A percentile compares a stretch with the other conserved stretches of the same genome.
phyloP scores from a whole-genome alignment of 2,329 filamentous ascomycete genomes.

The Xylaria sp. region DNA sequence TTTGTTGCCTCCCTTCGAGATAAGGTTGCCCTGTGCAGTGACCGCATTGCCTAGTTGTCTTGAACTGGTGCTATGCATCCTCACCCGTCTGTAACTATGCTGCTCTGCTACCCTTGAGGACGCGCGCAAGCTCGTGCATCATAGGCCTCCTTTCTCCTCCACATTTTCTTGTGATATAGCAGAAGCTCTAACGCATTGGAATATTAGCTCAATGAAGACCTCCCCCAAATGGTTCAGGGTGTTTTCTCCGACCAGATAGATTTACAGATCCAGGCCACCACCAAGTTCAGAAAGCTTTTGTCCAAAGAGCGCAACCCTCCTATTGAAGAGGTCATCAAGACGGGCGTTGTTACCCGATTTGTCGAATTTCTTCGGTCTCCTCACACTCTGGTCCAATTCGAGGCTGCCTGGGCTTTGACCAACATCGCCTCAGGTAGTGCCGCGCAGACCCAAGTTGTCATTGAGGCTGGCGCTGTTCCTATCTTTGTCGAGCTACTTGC shows the following conservation, averaged over 20 bases:
- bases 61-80: not conserved
- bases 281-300: conserved; percentile 96
- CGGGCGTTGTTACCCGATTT: conserved; percentile 95
- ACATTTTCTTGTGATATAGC: not conserved
- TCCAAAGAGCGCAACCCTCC: conserved; percentile 99
- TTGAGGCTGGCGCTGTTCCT: conserved; percentile 96
- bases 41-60: not conserved
- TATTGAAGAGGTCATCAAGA: conserved; percentile 99
- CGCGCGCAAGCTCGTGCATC: too few relatives aligned
- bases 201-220: conserved; percentile 89
- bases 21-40: not conserved
- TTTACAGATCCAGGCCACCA: conserved; percentile 95
- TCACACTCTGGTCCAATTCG: conserved; percentile 97
- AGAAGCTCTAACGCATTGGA: conserved; percentile 43
- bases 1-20: not conserved
- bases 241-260: conserved; percentile 99
- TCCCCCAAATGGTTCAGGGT: conserved; percentile 96
- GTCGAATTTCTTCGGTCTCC: conserved; percentile 98
- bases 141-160: not conserved
- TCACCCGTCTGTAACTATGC: not conserved
- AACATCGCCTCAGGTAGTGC: conserved; percentile 99
- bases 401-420: conserved; percentile 98
- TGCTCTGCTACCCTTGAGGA: not conserved
- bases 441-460: conserved; percentile 97
- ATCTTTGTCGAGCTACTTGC: conserved; percentile 97